Conservation (phyloP, 805 yeast species). For the Yamadazyma paraphyllophila region DNA sequence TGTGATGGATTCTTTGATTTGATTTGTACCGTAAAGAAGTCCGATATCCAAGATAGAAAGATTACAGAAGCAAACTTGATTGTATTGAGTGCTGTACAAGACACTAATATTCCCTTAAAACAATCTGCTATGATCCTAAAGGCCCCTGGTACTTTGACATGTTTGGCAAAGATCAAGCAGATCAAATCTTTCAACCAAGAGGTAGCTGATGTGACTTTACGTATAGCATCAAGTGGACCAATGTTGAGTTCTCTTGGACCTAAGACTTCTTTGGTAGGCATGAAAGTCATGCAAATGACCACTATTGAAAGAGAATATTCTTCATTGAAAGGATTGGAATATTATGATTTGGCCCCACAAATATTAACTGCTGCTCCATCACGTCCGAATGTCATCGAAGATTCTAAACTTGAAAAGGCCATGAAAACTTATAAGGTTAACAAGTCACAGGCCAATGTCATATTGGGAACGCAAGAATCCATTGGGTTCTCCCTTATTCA, state of each 20-base stretch:
- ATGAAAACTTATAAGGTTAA: conserved; percentile 61
- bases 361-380: conserved; percentile 69
- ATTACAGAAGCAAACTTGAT: conserved; percentile 76
- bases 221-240: conserved; percentile 57
- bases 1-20: conserved; percentile 88
- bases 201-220: conserved; percentile 69
- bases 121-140: conserved; percentile 26
- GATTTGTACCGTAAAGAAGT: conserved; percentile 64
- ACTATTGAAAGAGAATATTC: conserved; percentile 92
- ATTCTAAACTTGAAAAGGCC: conserved; percentile 37
- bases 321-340: conserved; percentile 76
- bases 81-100: conserved; percentile 27
- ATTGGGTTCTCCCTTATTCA: conserved; percentile 89
- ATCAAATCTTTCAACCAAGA: conserved; percentile 64
- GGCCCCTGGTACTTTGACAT: conserved; percentile 41
- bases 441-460: conserved; percentile 88
- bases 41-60: conserved; percentile 48
- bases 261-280: conserved; percentile 59
- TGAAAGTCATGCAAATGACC: conserved; percentile 80
- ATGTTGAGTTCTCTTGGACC: conserved; percentile 60
- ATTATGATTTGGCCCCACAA: conserved; percentile 70
- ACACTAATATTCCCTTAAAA: conserved; percentile 11
- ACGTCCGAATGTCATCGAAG: conserved; percentile 31
- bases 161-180: conserved; percentile 79
- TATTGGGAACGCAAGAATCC: conserved; percentile 63